phyloP scores from a whole-genome alignment of 345 rosid genomes.

The Aurinia saxatilis region DNA sequence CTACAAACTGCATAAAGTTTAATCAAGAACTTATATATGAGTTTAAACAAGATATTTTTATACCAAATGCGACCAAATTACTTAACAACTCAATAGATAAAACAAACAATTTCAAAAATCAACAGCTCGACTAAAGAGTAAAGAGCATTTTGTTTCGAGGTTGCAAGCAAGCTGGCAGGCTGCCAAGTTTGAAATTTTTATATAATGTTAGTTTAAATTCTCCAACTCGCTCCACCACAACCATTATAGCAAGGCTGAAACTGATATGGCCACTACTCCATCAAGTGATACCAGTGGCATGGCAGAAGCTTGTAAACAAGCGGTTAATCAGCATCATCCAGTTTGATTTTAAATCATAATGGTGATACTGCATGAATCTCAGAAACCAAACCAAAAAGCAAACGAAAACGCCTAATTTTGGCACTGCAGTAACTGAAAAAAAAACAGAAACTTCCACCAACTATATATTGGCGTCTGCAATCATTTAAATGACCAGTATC shows the following conservation, averaged over 20 bases:
- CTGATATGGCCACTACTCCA: background rate
- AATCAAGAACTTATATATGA: background rate
- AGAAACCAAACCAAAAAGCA: conserved; percentile 2
- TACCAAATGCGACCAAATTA: background rate
- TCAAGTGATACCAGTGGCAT: background rate
- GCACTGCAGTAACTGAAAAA: too few species aligned
- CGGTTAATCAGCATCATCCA: background rate
- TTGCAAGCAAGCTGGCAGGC: conserved; percentile 10
- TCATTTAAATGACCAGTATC: background rate
- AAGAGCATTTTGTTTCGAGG: background rate
- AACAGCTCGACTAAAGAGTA: background rate
- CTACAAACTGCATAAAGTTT: conserved; percentile 64
- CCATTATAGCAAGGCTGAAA: background rate
- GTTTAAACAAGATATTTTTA: background rate
- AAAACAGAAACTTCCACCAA: background rate
- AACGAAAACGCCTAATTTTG: background rate
- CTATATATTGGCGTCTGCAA: background rate
- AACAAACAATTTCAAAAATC: background rate
- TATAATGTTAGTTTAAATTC: background rate
- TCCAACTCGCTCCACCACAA: background rate
- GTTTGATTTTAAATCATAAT: background rate
- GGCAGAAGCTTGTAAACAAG: background rate
- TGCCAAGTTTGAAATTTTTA: background rate
- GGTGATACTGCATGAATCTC: background rate
- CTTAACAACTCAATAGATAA: background rate